A percentile compares a stretch with the other conserved stretches of the same genome.
phyloP scores from a whole-genome alignment of 331 rosid genomes.

The Quercus phellos region DNA sequence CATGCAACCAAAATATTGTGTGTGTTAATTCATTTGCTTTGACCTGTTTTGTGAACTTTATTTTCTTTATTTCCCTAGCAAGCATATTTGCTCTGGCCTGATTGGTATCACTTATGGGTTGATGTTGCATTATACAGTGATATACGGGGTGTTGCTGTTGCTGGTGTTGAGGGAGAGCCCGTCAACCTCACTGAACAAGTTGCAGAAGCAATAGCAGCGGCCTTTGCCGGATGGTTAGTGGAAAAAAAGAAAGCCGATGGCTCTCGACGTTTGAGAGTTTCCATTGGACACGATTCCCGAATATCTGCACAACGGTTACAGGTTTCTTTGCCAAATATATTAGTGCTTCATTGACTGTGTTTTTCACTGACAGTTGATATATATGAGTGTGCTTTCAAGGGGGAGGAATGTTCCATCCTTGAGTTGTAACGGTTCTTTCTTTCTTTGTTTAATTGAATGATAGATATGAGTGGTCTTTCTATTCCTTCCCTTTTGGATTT shows the following conservation, averaged over 20 bases:
- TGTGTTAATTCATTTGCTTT: not conserved
- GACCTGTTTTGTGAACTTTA: not conserved
- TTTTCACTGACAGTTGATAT: not conserved
- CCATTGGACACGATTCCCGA: conserved; percentile 87
- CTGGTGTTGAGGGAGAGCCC: conserved; percentile 86
- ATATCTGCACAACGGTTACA: conserved; percentile 72
- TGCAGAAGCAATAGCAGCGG: conserved; percentile 89
- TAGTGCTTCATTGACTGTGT: not conserved
- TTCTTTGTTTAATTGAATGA: too few species aligned
- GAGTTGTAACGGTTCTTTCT: too few species aligned
- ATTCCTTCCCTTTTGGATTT: too few species aligned
- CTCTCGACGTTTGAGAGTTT: conserved; percentile 57
- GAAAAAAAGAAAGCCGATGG: conserved; percentile 68
- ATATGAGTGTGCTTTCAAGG: too few species aligned
- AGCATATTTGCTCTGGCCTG: not conserved
- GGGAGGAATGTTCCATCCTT: too few species aligned
- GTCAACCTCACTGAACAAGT: conserved; percentile 76
- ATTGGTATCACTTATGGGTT: conserved; percentile 4
- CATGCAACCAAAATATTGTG: not conserved
- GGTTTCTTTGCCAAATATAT: conserved; percentile 34
- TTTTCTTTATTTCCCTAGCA: conserved; percentile 2
- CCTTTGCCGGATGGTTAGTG: conserved; percentile 80
- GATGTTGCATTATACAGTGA: conserved; percentile 51
- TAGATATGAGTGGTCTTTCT: too few species aligned
- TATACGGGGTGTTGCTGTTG: conserved; percentile 88